Evolutionary conservation across 2,329 filamentous ascomycete genomes (phyloP).

Genomic region (Ramularia endophylla): DNA sequence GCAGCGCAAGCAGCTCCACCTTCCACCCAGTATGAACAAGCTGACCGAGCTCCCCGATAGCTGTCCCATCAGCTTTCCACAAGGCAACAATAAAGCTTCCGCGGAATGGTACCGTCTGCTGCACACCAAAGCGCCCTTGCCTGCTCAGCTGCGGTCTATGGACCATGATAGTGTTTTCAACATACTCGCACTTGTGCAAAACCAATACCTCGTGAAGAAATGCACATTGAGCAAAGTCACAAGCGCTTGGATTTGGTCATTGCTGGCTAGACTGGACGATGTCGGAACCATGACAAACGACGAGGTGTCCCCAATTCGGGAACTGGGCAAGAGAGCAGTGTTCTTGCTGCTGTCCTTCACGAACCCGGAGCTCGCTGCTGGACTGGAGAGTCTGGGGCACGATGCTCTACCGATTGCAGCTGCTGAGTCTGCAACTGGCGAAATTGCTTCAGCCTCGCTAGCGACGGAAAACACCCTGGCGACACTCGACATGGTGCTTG

Average conservation of each 20-base stretch:
- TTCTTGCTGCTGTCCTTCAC: constrained; percentile 25
- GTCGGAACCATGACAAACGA: constrained; percentile 67
- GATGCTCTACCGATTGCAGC: constrained; percentile 14
- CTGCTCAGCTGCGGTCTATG: constrained; percentile 48
- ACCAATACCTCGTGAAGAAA: constrained; percentile 57
- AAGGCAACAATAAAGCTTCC: constrained; percentile 47
- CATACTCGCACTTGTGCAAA: constrained; percentile 55
- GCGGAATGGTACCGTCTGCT: constrained; percentile 50
- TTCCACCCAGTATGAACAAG: constrained; percentile 47
- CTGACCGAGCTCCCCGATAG: constrained; percentile 49
- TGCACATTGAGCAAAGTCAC: constrained; percentile 57
- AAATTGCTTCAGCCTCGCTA: background rate
- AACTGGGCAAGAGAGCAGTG: constrained; percentile 68
- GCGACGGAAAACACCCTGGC: constrained; percentile 35
- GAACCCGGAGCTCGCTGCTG: constrained; percentile 21
- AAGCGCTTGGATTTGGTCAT: constrained; percentile 79
- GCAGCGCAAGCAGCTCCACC: constrained; percentile 59
- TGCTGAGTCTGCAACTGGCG: background rate
- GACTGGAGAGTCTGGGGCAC: constrained; percentile 19
- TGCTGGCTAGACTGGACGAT: constrained; percentile 65
- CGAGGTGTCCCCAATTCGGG: constrained; percentile 69
- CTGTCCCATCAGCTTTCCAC: constrained; percentile 48
- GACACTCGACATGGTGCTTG: constrained; percentile 90
- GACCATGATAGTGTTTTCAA: constrained; percentile 60
- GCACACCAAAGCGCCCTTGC: constrained; percentile 40